Evolutionary conservation across 257 asterid genomes (phyloP), one percentile per base, ranked within the genome.

Genomic region (Salvia rosmarinus): DNA sequence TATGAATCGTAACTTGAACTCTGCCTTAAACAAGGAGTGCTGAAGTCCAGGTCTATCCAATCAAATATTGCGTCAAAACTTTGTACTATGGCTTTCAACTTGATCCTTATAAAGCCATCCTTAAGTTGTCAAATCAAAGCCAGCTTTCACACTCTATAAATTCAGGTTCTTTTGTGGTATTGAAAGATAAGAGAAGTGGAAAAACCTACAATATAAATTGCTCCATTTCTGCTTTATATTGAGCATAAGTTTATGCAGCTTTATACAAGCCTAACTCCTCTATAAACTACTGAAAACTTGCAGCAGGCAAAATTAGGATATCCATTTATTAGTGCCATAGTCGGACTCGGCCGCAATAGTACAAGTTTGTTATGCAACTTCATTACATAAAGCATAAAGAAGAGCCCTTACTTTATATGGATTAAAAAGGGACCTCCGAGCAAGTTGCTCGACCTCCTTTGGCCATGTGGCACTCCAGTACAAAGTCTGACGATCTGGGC

Each of bases 391-490:
- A 61, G 57, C 44, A 54, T 28, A 66, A 37, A 64, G 49, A 51
- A 62, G 16, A 68, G 23, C 34, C 72, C 90, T 75, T 87, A 88
- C 99, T 79, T 91, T 91, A 80, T 91, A 94, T 9, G 99, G 87
- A 60, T 88, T 88, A 65, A 74, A 84, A 23, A 94, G 88, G 76
- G 74, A 91, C 32, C 88, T 84, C 30, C 96, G 78, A 4, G 99
- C 97, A 81, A 94, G 97, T 68, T 86, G 96, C 71, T 94, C 99
- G 52, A 94, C 99, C 80, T 94, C 99, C 89, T 89, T 94, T 37
- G 99, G 99, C 99, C 99, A 94, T 25, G 99, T 94, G 55, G 99
- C 99, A 86, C 99, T 94, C 99, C 99, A 94, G 79, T 94, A 94
- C 74, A 94, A 82, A 37, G 99, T 94, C 76, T 94, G 99, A 74